Percentiles rank a stretch among this genome's conserved stretches.
phyloP scores from a whole-genome alignment of 495 filamentous ascomycete species.

The Tuber calosporum region DNA sequence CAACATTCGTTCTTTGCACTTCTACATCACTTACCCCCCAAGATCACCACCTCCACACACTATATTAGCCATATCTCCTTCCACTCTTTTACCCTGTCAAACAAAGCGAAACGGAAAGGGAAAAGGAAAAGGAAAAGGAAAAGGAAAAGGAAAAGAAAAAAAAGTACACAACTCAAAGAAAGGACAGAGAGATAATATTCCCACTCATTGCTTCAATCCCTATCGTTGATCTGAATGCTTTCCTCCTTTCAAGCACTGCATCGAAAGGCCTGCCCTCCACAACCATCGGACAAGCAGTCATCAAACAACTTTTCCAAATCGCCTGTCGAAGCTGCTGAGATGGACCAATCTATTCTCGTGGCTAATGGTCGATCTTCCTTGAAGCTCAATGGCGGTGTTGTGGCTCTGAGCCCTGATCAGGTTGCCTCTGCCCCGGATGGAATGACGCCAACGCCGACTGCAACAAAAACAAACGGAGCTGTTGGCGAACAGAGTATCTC shows the following conservation, averaged over 20 bases:
- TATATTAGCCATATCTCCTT: neutral
- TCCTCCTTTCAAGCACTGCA: neutral
- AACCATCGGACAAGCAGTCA: neutral
- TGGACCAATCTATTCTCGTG: neutral
- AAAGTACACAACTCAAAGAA: neutral
- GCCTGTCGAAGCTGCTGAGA: neutral
- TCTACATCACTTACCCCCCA: neutral
- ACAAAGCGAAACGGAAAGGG: neutral
- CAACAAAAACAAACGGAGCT: neutral
- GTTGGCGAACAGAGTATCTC: neutral
- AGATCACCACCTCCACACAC: neutral
- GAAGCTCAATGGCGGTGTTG: constrained; percentile 21
- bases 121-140: neutral
- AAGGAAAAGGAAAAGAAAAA: neutral
- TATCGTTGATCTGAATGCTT: neutral
- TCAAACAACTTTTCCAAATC: neutral
- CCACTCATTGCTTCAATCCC: neutral
- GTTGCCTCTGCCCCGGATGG: constrained; percentile 4
- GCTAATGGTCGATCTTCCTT: constrained; percentile 6
- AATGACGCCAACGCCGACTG: neutral
- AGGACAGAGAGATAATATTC: neutral
- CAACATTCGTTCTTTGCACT: neutral
- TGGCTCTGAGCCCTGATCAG: constrained; percentile 14
- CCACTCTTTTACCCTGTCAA: neutral
- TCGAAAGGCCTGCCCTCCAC: neutral